Base-by-base conservation (phyloP, 495 filamentous ascomycete species). In the Podospora bellae-mahoneyi region DNA sequence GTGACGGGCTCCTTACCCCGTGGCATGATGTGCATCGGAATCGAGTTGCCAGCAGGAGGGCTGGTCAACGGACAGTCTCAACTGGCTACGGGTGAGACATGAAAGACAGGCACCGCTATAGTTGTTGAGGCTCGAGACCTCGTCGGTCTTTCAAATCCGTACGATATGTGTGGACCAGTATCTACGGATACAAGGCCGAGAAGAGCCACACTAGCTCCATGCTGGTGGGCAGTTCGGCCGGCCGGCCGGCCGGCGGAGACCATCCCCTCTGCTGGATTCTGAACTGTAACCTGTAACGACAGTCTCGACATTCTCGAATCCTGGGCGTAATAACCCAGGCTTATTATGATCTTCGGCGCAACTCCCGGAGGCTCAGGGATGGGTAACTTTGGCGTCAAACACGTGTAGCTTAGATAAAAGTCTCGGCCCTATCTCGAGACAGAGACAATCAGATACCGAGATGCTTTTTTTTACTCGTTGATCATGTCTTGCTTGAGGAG, bases 21-120 rank as follows among this genome's bases (percentile, higher is more conserved):
- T 66, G 72, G 62, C 70, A 74, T 74, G 72, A 76, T 72, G 74
- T 72, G 70, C 70, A 73, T 75, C 67, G 68, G 64, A 68, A 71
- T n/a, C 39, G 9, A 48, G 15, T 48, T 18, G 34, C 34, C 34
- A 6, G 34, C 34, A 39, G 34, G 34, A 39, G 34, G 34, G 34
- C 34, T 39, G 34, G 10, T 4, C 34, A 39, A 6, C 6, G 34
- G 34, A 4, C 6, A 39, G 34, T 39, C 39, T 48, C 39, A 48
- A 18, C 39, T 48, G 39, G 15, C 15, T 48, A 48, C 15, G 39
- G 39, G 39, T 48, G 39, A 48, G 39, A 48, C 39, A 48, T 10
- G 34, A 39, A 5, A 39, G 34, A 10, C 34, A 6, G 6, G 34
- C 10, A 39, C 34, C 2, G 34, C 34, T 58, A 58, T 5, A 10